Percentiles rank a stretch among this genome's conserved stretches.
These are phyloP conservation scores for Pisolithus microcarpus DNA, from an alignment of 768 basidiomycete genomes.

Conservation along the genomic window DNA sequence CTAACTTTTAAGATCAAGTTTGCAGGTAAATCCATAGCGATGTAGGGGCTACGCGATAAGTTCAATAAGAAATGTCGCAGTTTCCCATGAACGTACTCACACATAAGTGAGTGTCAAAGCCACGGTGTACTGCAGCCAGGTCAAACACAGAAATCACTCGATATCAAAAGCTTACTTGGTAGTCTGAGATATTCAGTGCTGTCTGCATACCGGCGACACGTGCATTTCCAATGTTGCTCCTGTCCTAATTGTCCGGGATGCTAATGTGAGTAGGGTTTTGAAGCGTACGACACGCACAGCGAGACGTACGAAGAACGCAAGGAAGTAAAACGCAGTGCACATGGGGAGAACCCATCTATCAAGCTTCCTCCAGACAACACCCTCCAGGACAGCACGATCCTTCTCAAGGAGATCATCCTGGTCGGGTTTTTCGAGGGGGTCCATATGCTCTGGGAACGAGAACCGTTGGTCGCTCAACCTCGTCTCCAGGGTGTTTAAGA, in stretches of 20 bases:
- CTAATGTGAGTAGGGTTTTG: neutral
- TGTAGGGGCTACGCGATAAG: too few relatives aligned
- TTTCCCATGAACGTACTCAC: too few relatives aligned
- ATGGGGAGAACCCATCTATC: conserved; percentile 10
- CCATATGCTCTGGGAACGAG: neutral
- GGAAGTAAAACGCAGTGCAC: conserved; percentile 42
- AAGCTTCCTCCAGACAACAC: too few relatives aligned
- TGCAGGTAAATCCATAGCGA: too few relatives aligned
- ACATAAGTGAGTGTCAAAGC: too few relatives aligned
- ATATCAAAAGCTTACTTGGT: conserved; percentile 12
- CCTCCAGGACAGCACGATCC: too few relatives aligned
- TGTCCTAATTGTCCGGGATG: conserved; percentile 21
- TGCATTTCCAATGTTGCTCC: conserved; percentile 48
- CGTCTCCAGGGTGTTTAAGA: neutral
- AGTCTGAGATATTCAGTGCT: conserved; percentile 31
- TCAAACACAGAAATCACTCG: neutral
- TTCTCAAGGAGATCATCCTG: too few relatives aligned
- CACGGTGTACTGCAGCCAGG: too few relatives aligned
- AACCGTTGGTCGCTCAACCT: neutral
- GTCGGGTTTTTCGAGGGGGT: neutral
- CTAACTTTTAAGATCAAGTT: too few relatives aligned
- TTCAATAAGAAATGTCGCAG: too few relatives aligned
- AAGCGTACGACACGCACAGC: neutral
- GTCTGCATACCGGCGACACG: conserved; percentile 53
- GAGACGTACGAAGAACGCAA: conserved; percentile 46